Evolutionary conservation across 2,329 filamentous ascomycete genomes (phyloP).

Genomic region (Achaetomium macrosporum): DNA sequence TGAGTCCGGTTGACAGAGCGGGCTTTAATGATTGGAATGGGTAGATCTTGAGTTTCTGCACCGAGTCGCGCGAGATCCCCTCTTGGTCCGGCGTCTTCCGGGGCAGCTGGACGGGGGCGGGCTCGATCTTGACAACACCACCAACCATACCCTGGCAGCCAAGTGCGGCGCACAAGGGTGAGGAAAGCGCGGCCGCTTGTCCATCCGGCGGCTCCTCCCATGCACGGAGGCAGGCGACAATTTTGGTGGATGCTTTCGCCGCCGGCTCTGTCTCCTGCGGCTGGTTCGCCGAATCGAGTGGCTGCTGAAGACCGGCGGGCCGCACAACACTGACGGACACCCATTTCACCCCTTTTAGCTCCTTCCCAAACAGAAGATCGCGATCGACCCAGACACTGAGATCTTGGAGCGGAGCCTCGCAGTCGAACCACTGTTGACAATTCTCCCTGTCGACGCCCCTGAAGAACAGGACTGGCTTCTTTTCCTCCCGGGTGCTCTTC

Average conservation of each 20-base stretch:
- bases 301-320: constrained; percentile 68
- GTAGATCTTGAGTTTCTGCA: constrained; percentile 64
- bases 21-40: constrained; percentile 61
- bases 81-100: constrained; percentile 44
- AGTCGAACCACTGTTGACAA: constrained; percentile 72
- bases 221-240: constrained; percentile 67
- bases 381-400: constrained; percentile 81
- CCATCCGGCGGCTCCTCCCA: constrained; percentile 88
- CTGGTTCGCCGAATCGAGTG: constrained; percentile 62
- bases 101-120: constrained; percentile 66
- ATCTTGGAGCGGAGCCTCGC: constrained; percentile 49
- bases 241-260: constrained; percentile 53
- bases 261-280: constrained; percentile 59
- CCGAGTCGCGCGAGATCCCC: constrained; percentile 36
- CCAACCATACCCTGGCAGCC: constrained; percentile 70
- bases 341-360: constrained; percentile 70
- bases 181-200: constrained; percentile 73
- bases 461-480: constrained; percentile 66
- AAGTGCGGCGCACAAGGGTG: constrained; percentile 67
- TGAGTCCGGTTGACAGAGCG: constrained; percentile 61
- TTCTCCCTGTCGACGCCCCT: constrained; percentile 68
- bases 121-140: constrained; percentile 80
- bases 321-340: constrained; percentile 81
- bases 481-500: constrained; percentile 54
- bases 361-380: constrained; percentile 65